These are phyloP conservation scores for Hemileia vastatrix DNA, from an alignment of 1,284 basidiomycete genomes.

Conservation along the genomic window DNA sequence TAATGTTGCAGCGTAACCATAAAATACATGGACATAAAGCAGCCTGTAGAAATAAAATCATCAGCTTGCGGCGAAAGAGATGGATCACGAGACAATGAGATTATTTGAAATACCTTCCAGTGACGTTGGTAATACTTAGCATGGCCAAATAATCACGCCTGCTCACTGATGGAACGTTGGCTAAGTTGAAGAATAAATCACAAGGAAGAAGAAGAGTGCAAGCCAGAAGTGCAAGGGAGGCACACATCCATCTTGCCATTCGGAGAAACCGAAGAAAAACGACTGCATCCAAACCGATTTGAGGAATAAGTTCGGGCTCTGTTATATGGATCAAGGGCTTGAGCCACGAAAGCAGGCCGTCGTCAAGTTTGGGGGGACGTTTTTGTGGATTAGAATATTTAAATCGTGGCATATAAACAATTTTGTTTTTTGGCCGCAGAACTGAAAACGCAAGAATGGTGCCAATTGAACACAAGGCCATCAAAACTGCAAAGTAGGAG, in stretches of 20 bases:
- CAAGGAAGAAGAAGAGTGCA: constrained; percentile 68
- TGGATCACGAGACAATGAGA: constrained; percentile 55
- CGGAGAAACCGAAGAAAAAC: constrained; percentile 84
- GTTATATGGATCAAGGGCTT: constrained; percentile 71
- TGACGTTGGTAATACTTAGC: constrained; percentile 40
- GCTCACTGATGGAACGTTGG: constrained; percentile 14
- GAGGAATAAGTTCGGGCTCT: constrained; percentile 77
- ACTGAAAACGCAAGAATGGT: constrained; percentile 64
- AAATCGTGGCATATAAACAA: constrained; percentile 33
- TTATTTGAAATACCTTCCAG: constrained; percentile 59
- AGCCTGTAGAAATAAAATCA: neutral
- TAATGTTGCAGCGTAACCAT: constrained; percentile 10
- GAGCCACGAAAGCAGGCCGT: constrained; percentile 52
- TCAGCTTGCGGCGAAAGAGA: neutral
- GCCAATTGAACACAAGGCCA: constrained; percentile 40
- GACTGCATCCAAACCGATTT: constrained; percentile 83
- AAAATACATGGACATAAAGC: constrained; percentile 22
- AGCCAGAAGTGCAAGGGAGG: constrained; percentile 56
- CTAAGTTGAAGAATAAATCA: constrained; percentile 12
- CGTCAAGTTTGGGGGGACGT: constrained; percentile 18
- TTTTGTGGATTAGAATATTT: constrained; percentile 22
- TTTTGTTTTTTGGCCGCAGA: constrained; percentile 65
- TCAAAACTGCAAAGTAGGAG: neutral
- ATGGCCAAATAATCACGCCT: constrained; percentile 16
- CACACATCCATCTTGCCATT: constrained; percentile 71